phyloP scores from a whole-genome alignment of 2,329 filamentous ascomycete genomes.

The Clarireedia paspali region DNA sequence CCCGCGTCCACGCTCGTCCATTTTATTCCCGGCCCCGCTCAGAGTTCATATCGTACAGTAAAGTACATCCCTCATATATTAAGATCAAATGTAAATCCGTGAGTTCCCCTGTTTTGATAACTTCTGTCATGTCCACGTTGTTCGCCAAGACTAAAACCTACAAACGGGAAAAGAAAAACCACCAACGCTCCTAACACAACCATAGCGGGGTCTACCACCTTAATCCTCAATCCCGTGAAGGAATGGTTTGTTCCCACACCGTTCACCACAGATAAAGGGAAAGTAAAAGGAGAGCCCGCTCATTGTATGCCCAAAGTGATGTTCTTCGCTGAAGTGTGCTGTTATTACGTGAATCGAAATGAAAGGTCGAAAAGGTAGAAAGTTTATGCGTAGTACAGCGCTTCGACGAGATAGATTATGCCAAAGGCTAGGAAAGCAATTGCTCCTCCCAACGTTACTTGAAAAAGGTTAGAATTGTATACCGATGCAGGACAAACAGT shows the following conservation, averaged over 20 bases:
- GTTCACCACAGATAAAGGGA: not conserved
- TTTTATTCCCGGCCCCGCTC: not conserved
- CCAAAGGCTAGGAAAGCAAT: conserved; percentile 86
- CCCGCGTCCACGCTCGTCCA: no score
- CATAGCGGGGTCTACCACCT: not conserved
- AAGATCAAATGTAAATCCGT: not conserved
- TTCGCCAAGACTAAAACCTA: not conserved
- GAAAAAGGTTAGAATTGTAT: conserved; percentile 16
- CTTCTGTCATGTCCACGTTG: not conserved
- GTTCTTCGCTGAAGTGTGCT: not conserved
- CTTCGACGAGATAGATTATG: conserved; percentile 83
- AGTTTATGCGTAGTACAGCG: conserved; percentile 46
- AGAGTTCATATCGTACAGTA: not conserved
- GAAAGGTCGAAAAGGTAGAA: not conserved
- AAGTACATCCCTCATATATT: conserved; percentile 1
- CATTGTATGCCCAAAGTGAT: not conserved
- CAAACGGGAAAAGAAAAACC: not conserved
- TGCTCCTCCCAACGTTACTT: conserved; percentile 89
- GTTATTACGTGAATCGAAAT: not conserved
- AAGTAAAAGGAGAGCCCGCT: not conserved
- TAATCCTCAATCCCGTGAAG: not conserved
- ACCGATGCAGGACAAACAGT: not conserved
- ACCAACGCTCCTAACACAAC: not conserved
- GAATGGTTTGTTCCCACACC: not conserved
- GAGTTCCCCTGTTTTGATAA: not conserved